Evolutionary conservation across 306 rosid genomes (phyloP), one percentile per base, ranked within the genome.

Genomic region (Prinsepia uniflora): DNA sequence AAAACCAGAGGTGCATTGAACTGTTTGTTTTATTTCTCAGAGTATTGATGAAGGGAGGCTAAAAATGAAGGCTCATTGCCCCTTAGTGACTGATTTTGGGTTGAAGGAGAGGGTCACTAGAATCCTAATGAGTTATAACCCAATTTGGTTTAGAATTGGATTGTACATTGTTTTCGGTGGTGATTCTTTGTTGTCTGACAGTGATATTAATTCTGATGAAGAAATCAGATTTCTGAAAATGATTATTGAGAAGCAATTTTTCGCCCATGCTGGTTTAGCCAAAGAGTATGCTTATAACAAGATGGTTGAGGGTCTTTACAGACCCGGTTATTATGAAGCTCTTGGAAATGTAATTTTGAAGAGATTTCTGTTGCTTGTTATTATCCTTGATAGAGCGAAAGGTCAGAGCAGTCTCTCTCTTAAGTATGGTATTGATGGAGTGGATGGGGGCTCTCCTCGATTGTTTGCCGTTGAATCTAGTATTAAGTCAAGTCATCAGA

Each of bases 401-500:
- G 81, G 78, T 78, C 94, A 87, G 84, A 90, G 89, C 85, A 81
- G 80, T 73, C 96, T 93, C 72, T 84, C 96, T 30, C 82, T 84
- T 20, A 85, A 88, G 79, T 90, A 93, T 78, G 98, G 97, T 42
- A 83, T 93, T 72, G 98, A 93, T 79, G 98, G 98, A 60, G 41
- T 90, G 59, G 98, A 93, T 79, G 97, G 97, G 71, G 98, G 98
- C 73, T 93, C 98, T 56, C 98, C 98, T 74, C 87, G 87, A 39
- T 78, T 93, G 75, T 93, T 93, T 75, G 76, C 64, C 19, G 77
- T 68, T 63, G 86, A 83, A 45, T 88, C 89, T 19, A 72, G 76
- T 79, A 84, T 87, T 61, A 93, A 88, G 75, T 90, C 97, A 50
- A 90, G 92, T 72, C 73, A 84, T 70, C 97, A 93, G 77, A 75